Evolutionary conservation across 192 early-diverging fungal species (phyloP).

Genomic region (Thamnidium elegans): DNA sequence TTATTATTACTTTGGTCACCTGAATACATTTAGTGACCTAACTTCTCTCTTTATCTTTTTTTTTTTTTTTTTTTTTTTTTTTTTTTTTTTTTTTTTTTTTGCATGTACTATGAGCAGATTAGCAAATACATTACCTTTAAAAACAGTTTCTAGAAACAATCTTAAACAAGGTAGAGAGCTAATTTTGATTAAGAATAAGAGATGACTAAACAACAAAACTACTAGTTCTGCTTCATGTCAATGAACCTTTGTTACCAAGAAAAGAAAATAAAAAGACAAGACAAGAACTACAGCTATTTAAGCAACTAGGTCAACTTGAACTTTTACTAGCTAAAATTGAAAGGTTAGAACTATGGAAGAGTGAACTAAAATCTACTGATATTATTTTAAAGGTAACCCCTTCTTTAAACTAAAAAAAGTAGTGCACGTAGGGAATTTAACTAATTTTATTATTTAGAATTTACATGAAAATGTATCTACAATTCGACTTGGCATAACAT

Average conservation of each 20-base stretch:
- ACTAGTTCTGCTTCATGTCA: neutral
- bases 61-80: neutral
- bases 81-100: neutral
- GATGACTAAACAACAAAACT: neutral
- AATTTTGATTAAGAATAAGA: too few species aligned
- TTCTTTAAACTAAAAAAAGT: neutral
- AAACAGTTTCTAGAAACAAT: neutral
- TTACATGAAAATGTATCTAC: neutral
- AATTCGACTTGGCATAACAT: neutral
- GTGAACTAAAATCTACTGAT: conserved; percentile 5
- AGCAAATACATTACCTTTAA: conserved; percentile 4
- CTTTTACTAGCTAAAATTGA: conserved; percentile 11
- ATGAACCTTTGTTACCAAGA: conserved; percentile 6
- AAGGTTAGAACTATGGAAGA: conserved; percentile 7
- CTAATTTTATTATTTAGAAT: neutral
- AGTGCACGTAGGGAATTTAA: neutral
- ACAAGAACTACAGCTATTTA: neutral
- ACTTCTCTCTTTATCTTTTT: neutral
- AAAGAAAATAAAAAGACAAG: conserved; percentile 5
- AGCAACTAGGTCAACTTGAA: conserved; percentile 5
- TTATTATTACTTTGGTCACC: neutral
- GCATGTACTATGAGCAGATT: neutral
- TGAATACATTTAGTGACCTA: too few species aligned
- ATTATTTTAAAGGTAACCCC: conserved; percentile 1
- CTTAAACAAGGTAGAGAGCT: neutral